A percentile compares a stretch with the other conserved stretches of the same genome.
Conservation (phyloP, 441 rosid species). For the Corymbia calophylla region DNA sequence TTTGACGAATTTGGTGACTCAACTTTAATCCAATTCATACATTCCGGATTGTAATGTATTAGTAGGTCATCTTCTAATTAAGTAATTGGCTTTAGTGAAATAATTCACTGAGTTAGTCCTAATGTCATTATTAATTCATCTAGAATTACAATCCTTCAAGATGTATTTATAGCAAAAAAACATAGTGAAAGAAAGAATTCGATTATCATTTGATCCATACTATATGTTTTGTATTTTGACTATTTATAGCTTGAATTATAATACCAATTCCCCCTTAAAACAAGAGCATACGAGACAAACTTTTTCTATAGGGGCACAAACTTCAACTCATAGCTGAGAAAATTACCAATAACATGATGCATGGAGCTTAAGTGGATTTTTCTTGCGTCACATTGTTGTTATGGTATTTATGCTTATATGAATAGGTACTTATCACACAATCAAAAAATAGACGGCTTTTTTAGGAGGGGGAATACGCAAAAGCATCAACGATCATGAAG, state of each 20-base stretch:
- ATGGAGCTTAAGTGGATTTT: background rate
- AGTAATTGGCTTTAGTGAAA: background rate
- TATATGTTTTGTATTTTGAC: background rate
- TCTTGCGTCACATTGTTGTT: background rate
- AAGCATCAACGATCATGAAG: background rate
- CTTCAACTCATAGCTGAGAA: background rate
- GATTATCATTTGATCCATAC: background rate
- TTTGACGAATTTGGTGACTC: background rate
- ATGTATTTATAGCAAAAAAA: background rate
- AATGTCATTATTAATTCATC: background rate
- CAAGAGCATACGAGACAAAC: background rate
- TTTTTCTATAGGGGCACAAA: background rate
- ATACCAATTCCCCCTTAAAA: background rate
- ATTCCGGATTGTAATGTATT: background rate
- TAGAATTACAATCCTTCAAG: background rate
- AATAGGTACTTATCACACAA: background rate
- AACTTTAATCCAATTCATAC: background rate
- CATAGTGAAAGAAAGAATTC: background rate
- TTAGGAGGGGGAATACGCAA: fast-evolving
- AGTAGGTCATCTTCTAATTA: background rate
- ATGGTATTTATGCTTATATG: fast-evolving
- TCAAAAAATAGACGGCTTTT: background rate
- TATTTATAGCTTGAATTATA: background rate
- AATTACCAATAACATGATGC: background rate
- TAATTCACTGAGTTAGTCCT: background rate